phyloP scores from a whole-genome alignment of 2,329 filamentous ascomycete genomes.

The Cercospora brassicicola region DNA sequence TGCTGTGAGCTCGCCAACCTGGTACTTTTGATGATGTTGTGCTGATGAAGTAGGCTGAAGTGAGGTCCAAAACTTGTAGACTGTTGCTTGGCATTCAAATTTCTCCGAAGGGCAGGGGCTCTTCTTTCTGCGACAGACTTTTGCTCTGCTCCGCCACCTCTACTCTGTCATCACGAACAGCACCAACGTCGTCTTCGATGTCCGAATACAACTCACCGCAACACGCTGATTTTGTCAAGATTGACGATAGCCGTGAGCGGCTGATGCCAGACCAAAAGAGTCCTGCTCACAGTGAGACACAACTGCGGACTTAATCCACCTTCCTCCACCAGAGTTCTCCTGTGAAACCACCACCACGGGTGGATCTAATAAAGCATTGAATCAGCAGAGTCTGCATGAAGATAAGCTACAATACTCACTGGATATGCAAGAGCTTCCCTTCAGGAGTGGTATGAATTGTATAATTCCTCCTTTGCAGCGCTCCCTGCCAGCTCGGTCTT shows the following conservation, averaged over 20 bases:
- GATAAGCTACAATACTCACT: background rate
- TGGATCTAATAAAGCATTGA: background rate
- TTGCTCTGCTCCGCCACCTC: background rate
- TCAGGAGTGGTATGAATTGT: slow-evolving; percentile 14
- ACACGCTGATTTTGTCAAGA: background rate
- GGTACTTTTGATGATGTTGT: background rate
- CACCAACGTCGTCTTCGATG: background rate
- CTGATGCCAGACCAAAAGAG: background rate
- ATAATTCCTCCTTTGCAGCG: slow-evolving; percentile 18
- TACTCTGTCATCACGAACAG: background rate
- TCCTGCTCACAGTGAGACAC: background rate
- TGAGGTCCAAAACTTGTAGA: background rate
- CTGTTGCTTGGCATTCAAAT: background rate
- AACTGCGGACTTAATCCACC: background rate
- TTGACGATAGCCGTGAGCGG: background rate
- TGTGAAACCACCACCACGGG: slow-evolving; percentile 10
- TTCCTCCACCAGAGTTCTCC: slow-evolving; percentile 18
- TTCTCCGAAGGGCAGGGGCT: background rate
- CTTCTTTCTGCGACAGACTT: background rate
- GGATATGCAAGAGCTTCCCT: slow-evolving; percentile 13
- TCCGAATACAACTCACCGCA: background rate
- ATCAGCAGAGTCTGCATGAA: background rate
- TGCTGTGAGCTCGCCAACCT: background rate
- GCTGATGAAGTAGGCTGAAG: background rate
- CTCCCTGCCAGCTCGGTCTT: slow-evolving; percentile 4